Evolutionary conservation across 371 early-diverging fungal species (phyloP).

Genomic region (Mucor plumbeus): DNA sequence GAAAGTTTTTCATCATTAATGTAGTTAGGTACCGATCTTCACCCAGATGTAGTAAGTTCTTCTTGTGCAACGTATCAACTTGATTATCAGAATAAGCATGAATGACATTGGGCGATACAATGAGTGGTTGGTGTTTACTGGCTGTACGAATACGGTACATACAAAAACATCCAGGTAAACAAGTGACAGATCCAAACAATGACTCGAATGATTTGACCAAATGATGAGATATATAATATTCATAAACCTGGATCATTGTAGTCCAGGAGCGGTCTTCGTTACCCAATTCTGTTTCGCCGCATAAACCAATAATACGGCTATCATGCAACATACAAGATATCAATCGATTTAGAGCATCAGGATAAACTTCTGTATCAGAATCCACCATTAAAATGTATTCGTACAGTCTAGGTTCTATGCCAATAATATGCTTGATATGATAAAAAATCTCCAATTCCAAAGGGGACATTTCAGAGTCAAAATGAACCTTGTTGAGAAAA

Average conservation of each 20-base stretch:
- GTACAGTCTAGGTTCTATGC: slow-evolving; percentile 84
- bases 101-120: slow-evolving; percentile 89
- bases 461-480: slow-evolving; percentile 85
- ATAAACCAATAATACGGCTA: slow-evolving; percentile 84
- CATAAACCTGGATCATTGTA: slow-evolving; percentile 98
- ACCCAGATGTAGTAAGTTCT: slow-evolving; percentile 84
- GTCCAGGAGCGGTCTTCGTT: slow-evolving; percentile 91
- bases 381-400: slow-evolving; percentile 96
- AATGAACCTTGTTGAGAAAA: slow-evolving; percentile 96
- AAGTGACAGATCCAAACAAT: slow-evolving; percentile 96
- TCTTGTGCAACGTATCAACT: slow-evolving; percentile 98
- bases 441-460: slow-evolving; percentile 92
- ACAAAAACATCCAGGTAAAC: slow-evolving; percentile 96
- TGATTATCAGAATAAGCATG: slow-evolving; percentile 94
- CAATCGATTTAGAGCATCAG: slow-evolving; percentile 79
- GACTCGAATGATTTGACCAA: slow-evolving; percentile 98
- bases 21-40: slow-evolving; percentile 97
- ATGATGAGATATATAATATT: slow-evolving; percentile 99
- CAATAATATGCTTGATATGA: slow-evolving; percentile 91
- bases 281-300: slow-evolving; percentile 90
- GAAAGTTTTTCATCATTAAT: slow-evolving; percentile 98
- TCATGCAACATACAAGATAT: slow-evolving; percentile 87
- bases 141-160: slow-evolving; percentile 93
- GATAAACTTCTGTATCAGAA: slow-evolving; percentile 90
- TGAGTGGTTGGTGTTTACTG: slow-evolving; percentile 82